Base-by-base conservation (phyloP, 2,329 filamentous ascomycete genomes). In the Exophiala bonariae region DNA sequence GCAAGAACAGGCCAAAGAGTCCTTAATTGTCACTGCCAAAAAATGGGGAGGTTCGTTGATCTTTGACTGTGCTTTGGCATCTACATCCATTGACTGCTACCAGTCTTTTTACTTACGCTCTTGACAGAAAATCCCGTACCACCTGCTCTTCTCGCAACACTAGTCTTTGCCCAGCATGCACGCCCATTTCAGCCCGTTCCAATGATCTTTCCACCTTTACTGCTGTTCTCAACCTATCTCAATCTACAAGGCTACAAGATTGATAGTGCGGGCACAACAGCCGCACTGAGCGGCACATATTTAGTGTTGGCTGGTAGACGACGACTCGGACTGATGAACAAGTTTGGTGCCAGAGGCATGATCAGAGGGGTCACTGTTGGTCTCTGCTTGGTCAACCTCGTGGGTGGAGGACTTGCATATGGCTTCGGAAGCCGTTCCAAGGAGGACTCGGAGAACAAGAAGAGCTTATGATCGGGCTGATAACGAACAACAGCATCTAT, bases 161-260 rank as follows among this genome's bases (percentile, higher is more conserved):
- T 87, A 34, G 78, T 86, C 56, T 78, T 82, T 32, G 81, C 82
- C 9, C 81, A 86, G 59, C 80, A 86, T 69, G 71, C 78, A 34
- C 80, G 81, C n/a, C 83, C 84, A 6, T 81, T 84, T 65, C 82
- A 83, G 62, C 61, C 73, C 5, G 70, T 87, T 0, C 83, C 83
- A 3, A 82, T 87, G 77, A 66, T 83, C 54, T 86, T 87, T 62
- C 78, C 83, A 3, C 82, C 83, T 2, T 69, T 84, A 46, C 73
- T 87, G 3, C 73, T 86, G 49, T 83, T 86, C 68, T 78, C 78
- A 41, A 79, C 79, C 47, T 87, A 86, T 61, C 69, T 86, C 35
- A 86, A 86, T 61, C 60, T 86, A 22, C 75, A 76, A 53, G 75
- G 76, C 49, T 85, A 78, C 68, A 79, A 80, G 61, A 78, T 77